These are phyloP conservation scores for Acacia acuminata DNA, from an alignment of 306 rosid genomes.

Conservation along the genomic window DNA sequence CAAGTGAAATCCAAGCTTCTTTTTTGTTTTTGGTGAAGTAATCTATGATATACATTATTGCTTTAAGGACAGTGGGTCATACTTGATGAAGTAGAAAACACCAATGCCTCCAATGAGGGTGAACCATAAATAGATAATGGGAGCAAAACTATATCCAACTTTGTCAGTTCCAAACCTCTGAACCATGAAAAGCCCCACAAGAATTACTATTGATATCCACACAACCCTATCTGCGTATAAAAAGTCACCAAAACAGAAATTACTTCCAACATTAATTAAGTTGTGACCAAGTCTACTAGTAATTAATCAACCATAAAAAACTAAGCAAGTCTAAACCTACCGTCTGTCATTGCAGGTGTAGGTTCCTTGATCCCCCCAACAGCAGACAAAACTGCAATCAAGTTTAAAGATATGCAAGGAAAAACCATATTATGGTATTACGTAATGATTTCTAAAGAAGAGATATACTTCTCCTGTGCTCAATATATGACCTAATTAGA, in stretches of 20 bases:
- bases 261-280: background rate
- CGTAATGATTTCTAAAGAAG: background rate
- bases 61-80: slow-evolving; percentile 15
- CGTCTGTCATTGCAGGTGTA: slow-evolving; percentile 4
- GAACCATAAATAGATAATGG: slow-evolving; percentile 1
- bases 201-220: slow-evolving; percentile 1
- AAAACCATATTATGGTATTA: background rate
- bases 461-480: no score
- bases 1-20: slow-evolving; percentile 13
- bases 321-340: background rate
- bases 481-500: no score
- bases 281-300: background rate
- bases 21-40: slow-evolving; percentile 15
- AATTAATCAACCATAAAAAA: background rate
- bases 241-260: background rate
- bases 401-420: background rate
- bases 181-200: slow-evolving; percentile 11
- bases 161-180: slow-evolving; percentile 15
- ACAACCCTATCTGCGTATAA: slow-evolving; percentile 2
- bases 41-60: background rate
- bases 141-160: slow-evolving; percentile 17
- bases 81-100: slow-evolving; percentile 10
- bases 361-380: slow-evolving; percentile 1
- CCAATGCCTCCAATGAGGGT: slow-evolving; percentile 8
- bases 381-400: background rate